Conservation (phyloP, 139 green algal genomes). For the Pedinophyceae sp. region DNA sequence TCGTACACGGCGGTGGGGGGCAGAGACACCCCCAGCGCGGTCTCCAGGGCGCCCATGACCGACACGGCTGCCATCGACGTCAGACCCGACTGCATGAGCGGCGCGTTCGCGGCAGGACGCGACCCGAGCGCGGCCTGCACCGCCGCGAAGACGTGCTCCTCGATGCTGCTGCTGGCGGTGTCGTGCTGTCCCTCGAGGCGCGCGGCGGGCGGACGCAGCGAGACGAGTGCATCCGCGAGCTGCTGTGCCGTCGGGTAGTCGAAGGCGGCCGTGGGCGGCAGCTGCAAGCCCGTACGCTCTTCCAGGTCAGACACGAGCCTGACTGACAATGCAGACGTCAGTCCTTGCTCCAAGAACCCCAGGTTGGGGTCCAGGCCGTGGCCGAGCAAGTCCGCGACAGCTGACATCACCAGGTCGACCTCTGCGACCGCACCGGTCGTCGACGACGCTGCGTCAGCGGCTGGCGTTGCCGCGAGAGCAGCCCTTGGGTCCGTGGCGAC, state of each 20-base stretch:
- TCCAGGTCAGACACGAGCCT: too few relatives aligned
- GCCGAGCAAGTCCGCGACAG: too few relatives aligned
- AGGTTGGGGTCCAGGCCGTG: too few relatives aligned
- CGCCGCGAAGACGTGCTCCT: neutral
- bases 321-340: too few relatives aligned
- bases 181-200: constrained; percentile 17
- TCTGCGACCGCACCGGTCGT: too few relatives aligned
- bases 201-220: neutral
- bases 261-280: constrained; percentile 24
- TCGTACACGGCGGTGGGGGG: constrained; percentile 60
- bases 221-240: neutral
- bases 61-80: neutral
- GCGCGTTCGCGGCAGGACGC: constrained; percentile 11
- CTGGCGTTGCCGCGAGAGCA: too few relatives aligned
- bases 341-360: too few relatives aligned
- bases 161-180: neutral
- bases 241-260: constrained; percentile 16
- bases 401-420: too few relatives aligned
- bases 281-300: constrained; percentile 9
- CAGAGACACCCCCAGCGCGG: constrained; percentile 29
- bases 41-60: constrained; percentile 29
- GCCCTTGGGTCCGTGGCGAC: too few relatives aligned
- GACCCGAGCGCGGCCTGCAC: constrained; percentile 3
- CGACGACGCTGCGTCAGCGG: too few relatives aligned
- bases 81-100: constrained; percentile 18